Conservation (phyloP, 2,329 filamentous ascomycete species). For the Acrocalymma vagum region DNA sequence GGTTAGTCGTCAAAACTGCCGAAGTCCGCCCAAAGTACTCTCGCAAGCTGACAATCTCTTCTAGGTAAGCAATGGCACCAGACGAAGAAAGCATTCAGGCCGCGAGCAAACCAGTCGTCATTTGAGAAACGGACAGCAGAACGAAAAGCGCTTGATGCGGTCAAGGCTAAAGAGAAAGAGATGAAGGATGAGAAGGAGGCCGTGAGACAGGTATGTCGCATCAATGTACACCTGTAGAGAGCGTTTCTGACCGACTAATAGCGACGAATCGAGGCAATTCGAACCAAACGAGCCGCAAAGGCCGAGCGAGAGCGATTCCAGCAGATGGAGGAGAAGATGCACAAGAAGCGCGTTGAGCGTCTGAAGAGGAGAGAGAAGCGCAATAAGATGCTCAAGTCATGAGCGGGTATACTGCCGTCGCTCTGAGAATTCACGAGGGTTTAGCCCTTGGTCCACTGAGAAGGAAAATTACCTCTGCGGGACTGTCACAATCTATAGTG, state of each 20-base stretch:
- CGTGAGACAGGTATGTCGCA: constrained; percentile 75
- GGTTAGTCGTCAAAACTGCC: constrained; percentile 60
- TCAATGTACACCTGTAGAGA: not conserved
- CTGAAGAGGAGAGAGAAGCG: constrained; percentile 96
- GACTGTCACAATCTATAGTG: too few relatives aligned
- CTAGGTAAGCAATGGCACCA: constrained; percentile 95
- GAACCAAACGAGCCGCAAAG: constrained; percentile 86
- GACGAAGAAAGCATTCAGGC: constrained; percentile 84
- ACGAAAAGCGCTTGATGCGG: constrained; percentile 73
- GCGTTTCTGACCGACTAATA: constrained; percentile 48
- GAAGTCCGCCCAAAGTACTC: constrained; percentile 2
- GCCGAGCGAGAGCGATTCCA: constrained; percentile 93
- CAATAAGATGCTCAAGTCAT: constrained; percentile 75
- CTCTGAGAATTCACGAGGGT: too few relatives aligned
- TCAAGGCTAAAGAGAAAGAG: constrained; percentile 93
- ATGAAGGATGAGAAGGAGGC: constrained; percentile 93
- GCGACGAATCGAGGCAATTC: constrained; percentile 80
- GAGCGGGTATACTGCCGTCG: too few relatives aligned
- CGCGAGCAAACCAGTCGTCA: constrained; percentile 76
- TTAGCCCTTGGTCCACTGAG: too few relatives aligned
- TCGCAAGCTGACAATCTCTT: constrained; percentile 17
- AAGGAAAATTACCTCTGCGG: too few relatives aligned
- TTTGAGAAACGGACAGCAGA: constrained; percentile 79
- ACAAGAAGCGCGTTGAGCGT: constrained; percentile 91
- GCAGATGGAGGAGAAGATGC: constrained; percentile 97